Evolutionary conservation across 2,329 filamentous ascomycete species (phyloP).

Genomic region (Grosmannia penicillata): DNA sequence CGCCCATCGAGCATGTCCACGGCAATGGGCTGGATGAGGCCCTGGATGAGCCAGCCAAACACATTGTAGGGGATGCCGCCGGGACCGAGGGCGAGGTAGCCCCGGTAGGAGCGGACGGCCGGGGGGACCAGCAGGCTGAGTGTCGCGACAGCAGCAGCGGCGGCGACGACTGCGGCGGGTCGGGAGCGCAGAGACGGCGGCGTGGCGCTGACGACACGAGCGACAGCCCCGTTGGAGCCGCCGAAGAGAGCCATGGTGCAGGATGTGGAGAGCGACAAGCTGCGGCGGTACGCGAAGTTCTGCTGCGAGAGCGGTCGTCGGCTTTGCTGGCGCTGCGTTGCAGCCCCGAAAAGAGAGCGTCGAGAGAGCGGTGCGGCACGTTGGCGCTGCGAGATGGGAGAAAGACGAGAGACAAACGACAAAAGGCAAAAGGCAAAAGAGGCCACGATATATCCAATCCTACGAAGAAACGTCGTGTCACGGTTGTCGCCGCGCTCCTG

Average conservation of each 20-base stretch:
- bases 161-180: conserved; percentile 1
- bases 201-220: not conserved
- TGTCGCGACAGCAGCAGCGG: conserved; percentile 5
- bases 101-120: conserved; percentile 19
- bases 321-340: no score
- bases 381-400: no score
- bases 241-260: not conserved
- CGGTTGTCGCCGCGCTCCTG: no score
- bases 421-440: no score
- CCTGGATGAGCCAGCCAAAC: conserved; percentile 24
- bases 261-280: no score
- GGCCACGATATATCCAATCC: no score
- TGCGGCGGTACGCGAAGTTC: no score
- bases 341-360: no score
- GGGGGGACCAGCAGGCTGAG: conserved; percentile 9
- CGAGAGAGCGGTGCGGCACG: no score
- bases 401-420: no score
- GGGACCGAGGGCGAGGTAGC: conserved; percentile 25
- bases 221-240: not conserved
- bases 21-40: conserved; percentile 15
- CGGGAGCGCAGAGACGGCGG: not conserved
- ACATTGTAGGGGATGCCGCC: conserved; percentile 28
- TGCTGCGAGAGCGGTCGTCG: no score
- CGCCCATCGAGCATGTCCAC: not conserved
- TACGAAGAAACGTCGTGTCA: no score